phyloP scores from a whole-genome alignment of 2,329 filamentous ascomycete species.

The Cercospora berteroae region DNA sequence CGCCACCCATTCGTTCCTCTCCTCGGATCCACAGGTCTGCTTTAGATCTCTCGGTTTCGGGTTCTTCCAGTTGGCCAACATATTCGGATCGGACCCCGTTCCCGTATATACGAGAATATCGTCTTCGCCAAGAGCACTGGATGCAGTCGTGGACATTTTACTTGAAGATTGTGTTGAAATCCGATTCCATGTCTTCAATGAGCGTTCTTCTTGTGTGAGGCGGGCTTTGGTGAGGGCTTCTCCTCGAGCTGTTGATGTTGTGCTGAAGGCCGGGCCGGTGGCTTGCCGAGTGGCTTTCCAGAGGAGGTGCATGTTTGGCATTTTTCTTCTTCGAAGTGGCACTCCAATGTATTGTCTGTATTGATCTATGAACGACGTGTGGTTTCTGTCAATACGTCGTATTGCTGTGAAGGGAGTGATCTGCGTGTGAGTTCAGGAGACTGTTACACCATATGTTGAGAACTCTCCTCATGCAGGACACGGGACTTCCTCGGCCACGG shows the following conservation, averaged over 20 bases:
- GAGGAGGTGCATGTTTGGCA: constrained; percentile 3
- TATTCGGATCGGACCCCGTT: not conserved
- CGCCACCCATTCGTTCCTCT: constrained; percentile 4
- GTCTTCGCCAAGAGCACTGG: not conserved
- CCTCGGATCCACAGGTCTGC: constrained; percentile 1
- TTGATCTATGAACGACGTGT: not conserved
- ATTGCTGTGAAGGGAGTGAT: not conserved
- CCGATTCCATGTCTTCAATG: not conserved
- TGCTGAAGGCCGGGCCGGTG: constrained; percentile 12
- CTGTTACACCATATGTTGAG: not conserved
- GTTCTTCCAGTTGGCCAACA: constrained; percentile 7
- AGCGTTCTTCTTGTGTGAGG: constrained; percentile 5
- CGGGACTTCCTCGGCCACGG: not conserved
- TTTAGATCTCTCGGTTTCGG: constrained; percentile 3
- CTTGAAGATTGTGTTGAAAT: constrained; percentile 3
- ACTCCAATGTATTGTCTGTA: not conserved
- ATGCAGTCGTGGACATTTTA: constrained; percentile 1
- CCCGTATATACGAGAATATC: not conserved
- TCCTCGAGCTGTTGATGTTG: constrained; percentile 1
- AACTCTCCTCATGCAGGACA: not conserved
- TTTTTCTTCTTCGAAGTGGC: not conserved
- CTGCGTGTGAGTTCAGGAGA: not conserved
- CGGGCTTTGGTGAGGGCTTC: constrained; percentile 9
- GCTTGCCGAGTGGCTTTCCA: constrained; percentile 13
- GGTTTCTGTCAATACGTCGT: not conserved